Evolutionary conservation across 202 grass and related monocot species (phyloP), one percentile per base, ranked within the genome.

Genomic region (Musa balbisiana): DNA sequence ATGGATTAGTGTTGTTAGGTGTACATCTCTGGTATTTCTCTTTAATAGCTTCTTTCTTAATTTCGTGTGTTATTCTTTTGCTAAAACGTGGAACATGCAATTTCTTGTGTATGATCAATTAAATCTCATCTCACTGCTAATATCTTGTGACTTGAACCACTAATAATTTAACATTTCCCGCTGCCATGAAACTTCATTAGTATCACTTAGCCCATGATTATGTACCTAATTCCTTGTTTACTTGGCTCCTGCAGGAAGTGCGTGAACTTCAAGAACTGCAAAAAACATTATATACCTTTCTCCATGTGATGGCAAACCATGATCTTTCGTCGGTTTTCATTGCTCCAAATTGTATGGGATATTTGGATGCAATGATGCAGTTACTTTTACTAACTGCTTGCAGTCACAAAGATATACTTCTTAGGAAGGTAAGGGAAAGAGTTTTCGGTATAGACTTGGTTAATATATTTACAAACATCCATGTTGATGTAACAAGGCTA

Each of bases 201-300:
- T 20, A 20, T 51, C 8, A 11, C 15, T 17, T 20, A 10, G 10
- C 20, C n/a, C 10, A 14, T 50, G 33, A 8, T 20, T 73, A 19
- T 55, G 17, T 74, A 9, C 11, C 11, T 64, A 8, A 52, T 56
- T 75, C 11, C 71, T 64, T 74, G 80, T 62, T 82, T 79, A 2
- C 17, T 62, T 74, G 67, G 20, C 19, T 53, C 65, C 74, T 92
- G 29, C 81, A 98, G 95, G 95, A 98, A 91, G 81, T 98, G 71
- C 86, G 95, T 49, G 95, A 98, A 79, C 84, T 98, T 64, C 91
- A 98, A 83, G 95, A 98, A 77, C 77, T 98, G 62, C 91, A 98
- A 65, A 86, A 82, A 82, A 82, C 81, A 79, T 83, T 98, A 25
- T 94, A 94, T 67, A 85, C 83, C 66, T 98, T 98, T 86, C 83